Percentiles rank a stretch among this genome's conserved stretches.
phyloP scores from a whole-genome alignment of 2,329 filamentous ascomycete species.

The Verticillium zaregamsianum region DNA sequence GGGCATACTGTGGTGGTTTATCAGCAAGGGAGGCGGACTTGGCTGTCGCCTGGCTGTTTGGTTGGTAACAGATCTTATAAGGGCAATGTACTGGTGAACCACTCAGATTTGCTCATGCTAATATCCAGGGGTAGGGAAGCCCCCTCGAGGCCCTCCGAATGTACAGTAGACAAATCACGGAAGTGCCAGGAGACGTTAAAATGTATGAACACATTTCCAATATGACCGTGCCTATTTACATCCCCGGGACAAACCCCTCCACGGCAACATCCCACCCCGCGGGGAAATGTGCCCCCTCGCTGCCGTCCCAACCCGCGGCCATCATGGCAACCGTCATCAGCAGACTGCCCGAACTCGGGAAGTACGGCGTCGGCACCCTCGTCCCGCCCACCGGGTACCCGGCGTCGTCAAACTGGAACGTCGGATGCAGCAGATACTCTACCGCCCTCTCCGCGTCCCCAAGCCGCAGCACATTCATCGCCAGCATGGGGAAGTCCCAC shows the following conservation, averaged over 20 bases:
- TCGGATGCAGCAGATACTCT: slow-evolving; percentile 40
- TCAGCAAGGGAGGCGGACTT: too few species aligned
- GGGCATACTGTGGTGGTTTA: too few species aligned
- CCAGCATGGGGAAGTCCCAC: slow-evolving; percentile 41
- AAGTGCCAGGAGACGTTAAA: too few species aligned
- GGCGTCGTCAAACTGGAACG: slow-evolving; percentile 52
- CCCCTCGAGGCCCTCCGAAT: not conserved
- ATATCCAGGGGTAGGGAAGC: too few species aligned
- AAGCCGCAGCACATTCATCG: slow-evolving; percentile 37
- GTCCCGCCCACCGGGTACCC: slow-evolving; percentile 49
- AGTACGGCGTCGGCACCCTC: slow-evolving; percentile 53
- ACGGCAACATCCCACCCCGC: slow-evolving; percentile 40
- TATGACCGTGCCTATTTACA: not conserved
- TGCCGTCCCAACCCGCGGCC: slow-evolving; percentile 49
- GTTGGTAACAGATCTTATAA: too few species aligned
- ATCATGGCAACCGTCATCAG: slow-evolving; percentile 52
- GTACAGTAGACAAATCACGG: not conserved
- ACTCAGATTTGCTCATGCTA: too few species aligned
- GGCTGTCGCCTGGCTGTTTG: too few species aligned
- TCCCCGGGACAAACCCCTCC: slow-evolving; percentile 37
- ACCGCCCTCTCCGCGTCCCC: slow-evolving; percentile 33
- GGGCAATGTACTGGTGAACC: too few species aligned
- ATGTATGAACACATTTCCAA: too few species aligned
- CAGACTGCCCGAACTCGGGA: slow-evolving; percentile 45
- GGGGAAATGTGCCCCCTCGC: slow-evolving; percentile 41